Base-by-base conservation (phyloP, 2,329 filamentous ascomycete genomes). In the Penicillium sp. region DNA sequence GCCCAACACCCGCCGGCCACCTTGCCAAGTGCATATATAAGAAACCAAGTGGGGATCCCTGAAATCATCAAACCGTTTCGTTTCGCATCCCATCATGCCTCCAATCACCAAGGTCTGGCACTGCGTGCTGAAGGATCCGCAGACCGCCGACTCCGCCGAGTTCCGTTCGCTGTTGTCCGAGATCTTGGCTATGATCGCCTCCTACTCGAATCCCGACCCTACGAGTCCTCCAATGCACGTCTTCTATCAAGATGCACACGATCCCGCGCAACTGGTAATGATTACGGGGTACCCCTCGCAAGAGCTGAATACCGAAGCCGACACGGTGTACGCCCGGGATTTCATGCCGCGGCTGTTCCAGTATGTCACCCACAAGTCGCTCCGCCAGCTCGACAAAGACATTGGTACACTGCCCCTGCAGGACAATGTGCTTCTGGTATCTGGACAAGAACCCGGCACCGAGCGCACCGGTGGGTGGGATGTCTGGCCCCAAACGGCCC, bases 281-380 rank as follows among this genome's bases (percentile, higher is more conserved):
- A 48, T 48, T 18, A 48, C 41, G 4, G 45, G 45, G 4, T 48
- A 45, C 28, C 45, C 25, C 7, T 45, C 45, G n/a, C 34, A 45
- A 13, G 45, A 48, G 19, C 30, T 48, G 7, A 48, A 45, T 19
- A 36, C 35, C 0, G 38, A 42, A 16, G 38, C 45, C 2, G 36
- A 48, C 39, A 39, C 26, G 10, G 10, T 36, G 2, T 48, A 48
- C 21, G 45, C 42, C 2, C 10, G 37, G n/a, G 39, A 33, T 7
- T 45, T 38, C 17, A 27, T 48, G 1, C 28, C 35, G 2, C 13
- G 20, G 3, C 39, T 46, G 39, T 39, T 39, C 26, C 19, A 44
- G 10, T 33, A 35, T 28, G 41, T 47, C 4, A 33, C 41, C 29
- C 45, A 47, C 33, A 32, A 29, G 3, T 37, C 25, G 41, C 41